Percentiles rank a stretch among this genome's conserved stretches.
Evolutionary conservation across 345 rosid species (phyloP).

Genomic region (Murraya koenigii): DNA sequence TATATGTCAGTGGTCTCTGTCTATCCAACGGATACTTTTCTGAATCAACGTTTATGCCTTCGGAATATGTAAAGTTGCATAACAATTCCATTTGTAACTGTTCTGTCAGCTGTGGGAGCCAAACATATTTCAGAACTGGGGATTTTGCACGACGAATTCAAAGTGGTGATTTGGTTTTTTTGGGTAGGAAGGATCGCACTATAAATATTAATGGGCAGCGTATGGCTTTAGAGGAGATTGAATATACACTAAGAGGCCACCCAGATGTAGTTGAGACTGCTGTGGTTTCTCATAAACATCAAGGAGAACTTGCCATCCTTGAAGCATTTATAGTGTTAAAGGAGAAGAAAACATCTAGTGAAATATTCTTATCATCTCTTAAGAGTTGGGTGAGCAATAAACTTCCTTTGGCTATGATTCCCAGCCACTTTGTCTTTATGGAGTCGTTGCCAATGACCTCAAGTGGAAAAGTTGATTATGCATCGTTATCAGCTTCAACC

Average conservation of each 20-base stretch:
- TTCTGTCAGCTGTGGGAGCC: slow-evolving; percentile 41
- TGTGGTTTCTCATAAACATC: slow-evolving; percentile 44
- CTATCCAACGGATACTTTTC: slow-evolving; percentile 57
- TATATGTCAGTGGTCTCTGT: slow-evolving; percentile 74
- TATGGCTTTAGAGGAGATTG: slow-evolving; percentile 78
- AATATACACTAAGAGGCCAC: slow-evolving; percentile 55
- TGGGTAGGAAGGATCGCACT: slow-evolving; percentile 83
- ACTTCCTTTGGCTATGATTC: slow-evolving; percentile 77
- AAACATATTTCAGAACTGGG: slow-evolving; percentile 71
- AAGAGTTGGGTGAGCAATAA: slow-evolving; percentile 61
- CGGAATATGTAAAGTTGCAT: slow-evolving; percentile 47
- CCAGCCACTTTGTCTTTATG: slow-evolving; percentile 45
- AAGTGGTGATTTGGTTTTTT: slow-evolving; percentile 71
- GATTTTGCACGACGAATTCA: slow-evolving; percentile 69
- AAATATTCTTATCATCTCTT: slow-evolving; percentile 36
- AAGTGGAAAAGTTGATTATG: slow-evolving; percentile 86
- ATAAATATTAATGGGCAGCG: slow-evolving; percentile 84
- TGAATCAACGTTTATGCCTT: slow-evolving; percentile 28
- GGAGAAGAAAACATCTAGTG: slow-evolving; percentile 40
- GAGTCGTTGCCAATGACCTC: slow-evolving; percentile 68
- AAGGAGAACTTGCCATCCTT: slow-evolving; percentile 40
- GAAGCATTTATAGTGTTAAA: slow-evolving; percentile 54
- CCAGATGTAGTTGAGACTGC: slow-evolving; percentile 63
- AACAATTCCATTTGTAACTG: slow-evolving; percentile 33
- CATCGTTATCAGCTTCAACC: slow-evolving; percentile 40